Base-by-base conservation (phyloP, 2,329 filamentous ascomycete species). In the Xylaria sp. region DNA sequence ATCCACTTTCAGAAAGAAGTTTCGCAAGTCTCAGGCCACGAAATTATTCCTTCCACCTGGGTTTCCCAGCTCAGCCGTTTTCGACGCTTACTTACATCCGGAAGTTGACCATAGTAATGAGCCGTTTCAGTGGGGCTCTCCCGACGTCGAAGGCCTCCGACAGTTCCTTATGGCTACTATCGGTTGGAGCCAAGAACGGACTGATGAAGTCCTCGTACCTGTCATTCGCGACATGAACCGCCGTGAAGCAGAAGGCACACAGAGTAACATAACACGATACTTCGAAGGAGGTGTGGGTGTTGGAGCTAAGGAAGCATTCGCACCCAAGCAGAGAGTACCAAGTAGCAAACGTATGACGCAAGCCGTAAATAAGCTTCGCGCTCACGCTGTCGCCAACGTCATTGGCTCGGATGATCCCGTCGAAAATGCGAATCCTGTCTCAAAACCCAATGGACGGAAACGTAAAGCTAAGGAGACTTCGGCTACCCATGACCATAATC, bases 151-250 rank as follows among this genome's bases (percentile, higher is more conserved):
- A 69, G 93, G 93, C 0, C 83, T 99, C 70, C 85, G 97, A 7
- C 85, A 86, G 31, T 99, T 96, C 76, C 84, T 99, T 46, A 97
- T 97, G 92, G 84, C 88, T 1, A 98, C 95, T 1, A 93, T 99
- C 74, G 96, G 96, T 0, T 99, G 96, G 96, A 90, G 86, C 64
- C 91, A 92, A 79, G 95, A 98, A 80, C 86, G 94, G 8, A 98
- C 95, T 0, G 96, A 99, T 76, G 96, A 99, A 80, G 92, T 99
- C 1, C 87, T 99, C 1, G 93, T 99, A 1, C 96, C 96, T 0
- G 97, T 99, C 1, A 96, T 99, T 71, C 88, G 91, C 66, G 96
- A 99, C 77, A 97, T 99, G 92, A 98, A 98, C 78, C 88, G 89
- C 3, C 87, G 96, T 48, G 92, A 93, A 72, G 86, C 89, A 33